Percentiles rank a stretch among this genome's conserved stretches.
These are phyloP conservation scores for Quercus mongolica DNA, from an alignment of 306 rosid species.

Conservation along the genomic window DNA sequence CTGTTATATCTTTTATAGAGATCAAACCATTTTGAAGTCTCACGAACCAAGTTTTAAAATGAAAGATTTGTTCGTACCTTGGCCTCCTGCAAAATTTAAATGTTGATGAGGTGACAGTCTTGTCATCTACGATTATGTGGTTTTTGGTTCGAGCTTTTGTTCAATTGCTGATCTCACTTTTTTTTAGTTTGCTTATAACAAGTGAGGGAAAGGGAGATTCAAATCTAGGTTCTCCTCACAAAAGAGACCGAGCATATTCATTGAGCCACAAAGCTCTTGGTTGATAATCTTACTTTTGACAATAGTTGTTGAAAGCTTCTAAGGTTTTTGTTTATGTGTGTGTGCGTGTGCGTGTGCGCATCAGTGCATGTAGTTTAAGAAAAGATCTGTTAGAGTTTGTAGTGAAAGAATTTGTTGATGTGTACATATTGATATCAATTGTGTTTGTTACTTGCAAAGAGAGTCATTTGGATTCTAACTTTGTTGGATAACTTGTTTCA, in stretches of 20 bases:
- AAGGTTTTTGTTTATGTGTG: not conserved
- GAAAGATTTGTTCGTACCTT: not conserved
- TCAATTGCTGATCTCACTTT: no score
- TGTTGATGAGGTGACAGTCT: not conserved
- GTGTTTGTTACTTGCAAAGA: not conserved
- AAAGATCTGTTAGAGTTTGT: not conserved
- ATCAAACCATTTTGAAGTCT: not conserved
- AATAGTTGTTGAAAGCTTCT: not conserved
- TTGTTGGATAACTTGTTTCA: constrained; percentile 19
- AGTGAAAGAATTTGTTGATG: not conserved
- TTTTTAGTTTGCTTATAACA: no score
- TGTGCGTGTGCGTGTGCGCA: not conserved
- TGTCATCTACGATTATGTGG: no score
- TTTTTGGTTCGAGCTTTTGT: no score
- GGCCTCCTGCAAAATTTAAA: not conserved
- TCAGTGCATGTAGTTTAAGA: not conserved
- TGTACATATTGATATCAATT: not conserved
- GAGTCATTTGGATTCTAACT: constrained; percentile 1
- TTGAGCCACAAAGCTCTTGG: no score
- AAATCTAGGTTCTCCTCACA: no score
- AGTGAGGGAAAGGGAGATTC: no score
- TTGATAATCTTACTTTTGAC: not conserved
- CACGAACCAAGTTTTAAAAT: not conserved
- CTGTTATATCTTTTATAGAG: not conserved
- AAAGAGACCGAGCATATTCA: no score